These are phyloP conservation scores for Anaeramoeba ignava DNA, from an alignment of 78 protist genomes.

Conservation along the genomic window DNA sequence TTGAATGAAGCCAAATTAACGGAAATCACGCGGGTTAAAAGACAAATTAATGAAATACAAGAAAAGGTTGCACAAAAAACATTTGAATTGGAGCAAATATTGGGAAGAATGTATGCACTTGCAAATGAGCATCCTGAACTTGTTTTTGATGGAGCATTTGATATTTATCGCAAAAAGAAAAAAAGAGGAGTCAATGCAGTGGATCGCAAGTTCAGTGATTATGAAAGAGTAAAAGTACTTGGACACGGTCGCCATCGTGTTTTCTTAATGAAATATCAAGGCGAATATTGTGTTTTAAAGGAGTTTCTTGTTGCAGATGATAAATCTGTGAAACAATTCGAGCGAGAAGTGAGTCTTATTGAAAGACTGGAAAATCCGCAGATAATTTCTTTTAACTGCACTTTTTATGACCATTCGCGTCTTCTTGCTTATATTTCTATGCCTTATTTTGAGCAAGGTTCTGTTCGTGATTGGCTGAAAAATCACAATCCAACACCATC, in stretches of 20 bases:
- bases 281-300: neutral
- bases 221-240: neutral
- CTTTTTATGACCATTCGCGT: neutral
- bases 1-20: neutral
- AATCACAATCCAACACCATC: neutral
- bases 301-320: neutral
- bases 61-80: neutral
- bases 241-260: neutral
- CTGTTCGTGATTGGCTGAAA: neutral
- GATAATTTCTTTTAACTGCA: neutral
- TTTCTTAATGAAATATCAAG: neutral
- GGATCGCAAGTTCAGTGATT: neutral
- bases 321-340: neutral
- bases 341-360: neutral
- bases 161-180: too few relatives aligned
- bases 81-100: neutral
- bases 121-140: neutral
- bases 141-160: neutral
- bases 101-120: neutral
- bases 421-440: neutral
- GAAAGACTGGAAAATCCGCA: neutral
- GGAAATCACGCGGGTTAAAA: neutral
- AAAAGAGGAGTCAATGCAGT: too few relatives aligned
- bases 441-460: neutral
- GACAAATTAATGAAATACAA: neutral